Conservation (phyloP, 371 early-diverging fungal species). For the Ordospora pajunii region DNA sequence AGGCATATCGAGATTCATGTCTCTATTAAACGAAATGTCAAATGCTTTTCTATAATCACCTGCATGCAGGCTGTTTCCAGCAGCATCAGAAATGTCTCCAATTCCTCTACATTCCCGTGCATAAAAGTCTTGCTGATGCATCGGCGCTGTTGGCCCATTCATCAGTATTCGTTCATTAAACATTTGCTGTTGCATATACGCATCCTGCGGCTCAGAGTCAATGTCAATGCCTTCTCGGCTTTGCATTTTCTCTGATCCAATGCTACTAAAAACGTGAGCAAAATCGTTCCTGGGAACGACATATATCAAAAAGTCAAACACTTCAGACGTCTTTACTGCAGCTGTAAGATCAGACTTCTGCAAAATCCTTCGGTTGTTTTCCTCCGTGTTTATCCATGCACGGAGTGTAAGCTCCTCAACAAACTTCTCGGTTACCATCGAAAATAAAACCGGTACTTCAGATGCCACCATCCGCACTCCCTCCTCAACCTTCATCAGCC, state of each 20-base stretch:
- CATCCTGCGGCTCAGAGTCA: not conserved
- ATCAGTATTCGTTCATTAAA: not conserved
- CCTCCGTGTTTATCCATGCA: conserved; percentile 93
- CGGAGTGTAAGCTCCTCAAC: conserved; percentile 82
- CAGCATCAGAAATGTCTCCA: not conserved
- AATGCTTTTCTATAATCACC: not conserved
- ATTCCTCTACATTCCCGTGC: not conserved
- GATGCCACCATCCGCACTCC: conserved; percentile 70
- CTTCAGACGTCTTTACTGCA: conserved; percentile 81
- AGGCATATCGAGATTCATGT: not conserved
- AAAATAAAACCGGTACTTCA: conserved; percentile 82
- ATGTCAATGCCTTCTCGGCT: not conserved
- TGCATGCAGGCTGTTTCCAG: not conserved
- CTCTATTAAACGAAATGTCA: conserved; percentile 5
- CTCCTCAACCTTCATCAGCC: conserved; percentile 97
- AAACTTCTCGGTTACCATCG: conserved; percentile 89
- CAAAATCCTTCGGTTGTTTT: conserved; percentile 88
- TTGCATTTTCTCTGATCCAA: not conserved
- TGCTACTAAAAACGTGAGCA: not conserved
- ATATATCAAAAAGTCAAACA: conserved; percentile 95
- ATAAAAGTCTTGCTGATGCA: not conserved
- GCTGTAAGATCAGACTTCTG: conserved; percentile 84
- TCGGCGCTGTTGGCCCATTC: not conserved
- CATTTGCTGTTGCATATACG: conserved; percentile 1
- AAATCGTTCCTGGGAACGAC: conserved; percentile 81